These are phyloP conservation scores for Lactarius hatsudake DNA, from an alignment of 768 basidiomycete genomes.

Conservation along the genomic window DNA sequence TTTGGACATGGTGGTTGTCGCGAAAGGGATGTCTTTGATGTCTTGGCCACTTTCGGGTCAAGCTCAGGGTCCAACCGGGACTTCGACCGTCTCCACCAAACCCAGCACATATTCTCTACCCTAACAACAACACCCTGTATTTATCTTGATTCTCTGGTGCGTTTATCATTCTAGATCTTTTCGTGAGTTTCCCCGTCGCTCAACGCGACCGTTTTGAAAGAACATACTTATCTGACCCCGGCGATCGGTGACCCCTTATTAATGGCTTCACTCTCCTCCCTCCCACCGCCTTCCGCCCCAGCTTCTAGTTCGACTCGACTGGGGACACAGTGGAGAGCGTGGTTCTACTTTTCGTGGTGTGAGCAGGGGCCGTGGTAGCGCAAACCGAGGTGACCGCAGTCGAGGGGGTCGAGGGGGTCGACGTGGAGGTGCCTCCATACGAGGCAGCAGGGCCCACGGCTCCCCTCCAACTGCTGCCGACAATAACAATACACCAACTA, in stretches of 20 bases:
- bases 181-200: background rate
- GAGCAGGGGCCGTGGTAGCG: slow-evolving; percentile 32
- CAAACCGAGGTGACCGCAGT: slow-evolving; percentile 16
- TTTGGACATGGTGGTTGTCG: slow-evolving; percentile 65
- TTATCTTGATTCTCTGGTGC: background rate
- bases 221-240: slow-evolving; percentile 2
- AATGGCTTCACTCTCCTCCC: slow-evolving; percentile 47
- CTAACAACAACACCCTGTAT: background rate
- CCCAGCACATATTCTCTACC: slow-evolving; percentile 4
- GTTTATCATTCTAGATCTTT: background rate
- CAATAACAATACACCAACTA: slow-evolving; percentile 1
- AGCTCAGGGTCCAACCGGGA: background rate
- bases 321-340: slow-evolving; percentile 47
- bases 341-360: slow-evolving; percentile 49
- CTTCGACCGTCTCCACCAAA: slow-evolving; percentile 11
- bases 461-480: slow-evolving; percentile 32
- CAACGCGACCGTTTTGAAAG: slow-evolving; percentile 6
- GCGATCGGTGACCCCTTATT: background rate
- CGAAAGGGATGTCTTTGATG: slow-evolving; percentile 1
- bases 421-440: slow-evolving; percentile 29
- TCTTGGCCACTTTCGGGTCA: slow-evolving; percentile 17
- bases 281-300: slow-evolving; percentile 33
- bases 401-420: slow-evolving; percentile 38
- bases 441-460: slow-evolving; percentile 34
- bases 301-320: slow-evolving; percentile 41